Evolutionary conservation across 2,329 filamentous ascomycete species (phyloP).

Genomic region (Tolypocladium tropicale): DNA sequence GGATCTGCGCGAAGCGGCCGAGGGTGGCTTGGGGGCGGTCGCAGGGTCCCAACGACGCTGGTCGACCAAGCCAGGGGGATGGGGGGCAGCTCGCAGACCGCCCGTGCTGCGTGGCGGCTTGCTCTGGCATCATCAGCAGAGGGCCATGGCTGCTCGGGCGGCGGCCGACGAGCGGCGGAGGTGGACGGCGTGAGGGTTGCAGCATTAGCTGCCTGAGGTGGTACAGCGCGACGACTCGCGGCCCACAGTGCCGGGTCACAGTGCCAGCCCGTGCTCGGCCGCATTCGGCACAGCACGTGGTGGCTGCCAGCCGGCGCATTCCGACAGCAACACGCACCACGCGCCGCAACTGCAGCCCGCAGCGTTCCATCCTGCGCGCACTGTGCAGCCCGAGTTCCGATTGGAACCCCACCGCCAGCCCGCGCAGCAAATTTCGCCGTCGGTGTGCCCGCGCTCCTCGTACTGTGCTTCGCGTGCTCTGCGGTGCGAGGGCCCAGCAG

Average conservation of each 20-base stretch:
- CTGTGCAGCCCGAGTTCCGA: not conserved
- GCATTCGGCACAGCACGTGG: not conserved
- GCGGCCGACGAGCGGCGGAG: not conserved
- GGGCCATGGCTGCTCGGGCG: not conserved
- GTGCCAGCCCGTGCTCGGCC: not conserved
- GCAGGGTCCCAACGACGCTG: not conserved
- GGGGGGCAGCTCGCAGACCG: not conserved
- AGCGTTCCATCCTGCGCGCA: not conserved
- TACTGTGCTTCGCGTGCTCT: not conserved
- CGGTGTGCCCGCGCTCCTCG: not conserved
- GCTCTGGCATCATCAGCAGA: not conserved
- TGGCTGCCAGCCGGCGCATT: not conserved
- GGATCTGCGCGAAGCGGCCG: not conserved
- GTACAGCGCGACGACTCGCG: not conserved
- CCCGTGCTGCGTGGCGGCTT: not conserved
- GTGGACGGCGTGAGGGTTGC: not conserved
- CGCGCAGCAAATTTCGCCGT: not conserved
- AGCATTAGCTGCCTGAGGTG: not conserved
- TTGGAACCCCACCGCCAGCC: not conserved
- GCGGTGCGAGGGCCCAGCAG: not conserved
- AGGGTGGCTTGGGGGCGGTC: not conserved
- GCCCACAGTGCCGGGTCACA: not conserved
- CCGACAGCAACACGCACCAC: not conserved
- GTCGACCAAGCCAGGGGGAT: not conserved
- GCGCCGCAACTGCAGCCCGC: too few species aligned